Base-by-base conservation (phyloP, 306 rosid genomes). In the Lotus japonicus region DNA sequence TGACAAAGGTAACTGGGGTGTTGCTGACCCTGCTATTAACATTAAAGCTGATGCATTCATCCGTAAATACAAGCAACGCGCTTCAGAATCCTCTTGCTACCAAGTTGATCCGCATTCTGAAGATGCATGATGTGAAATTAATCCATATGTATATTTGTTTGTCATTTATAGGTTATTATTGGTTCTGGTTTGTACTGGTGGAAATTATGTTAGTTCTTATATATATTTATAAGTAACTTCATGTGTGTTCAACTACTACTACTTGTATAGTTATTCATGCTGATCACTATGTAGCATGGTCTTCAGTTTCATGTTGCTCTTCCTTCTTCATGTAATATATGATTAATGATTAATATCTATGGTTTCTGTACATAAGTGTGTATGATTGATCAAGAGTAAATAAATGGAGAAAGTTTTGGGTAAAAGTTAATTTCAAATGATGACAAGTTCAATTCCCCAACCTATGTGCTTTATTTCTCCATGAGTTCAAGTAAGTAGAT, bases 21-120 rank as follows among this genome's bases (percentile, higher is more conserved):
- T 77, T 5, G 95, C 87, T 0, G 91, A 87, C 38, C 92, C 83
- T 3, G 74, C 49, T 26, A 86, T 89, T 73, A 82, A 92, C 46
- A 68, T 10, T 33, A 86, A 66, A 68, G 95, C 92, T 14, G 77
- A 62, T 9, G 89, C 63, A 51, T 87, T 72, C 77, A 83, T 92
- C 57, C 63, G 23, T 12, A 10, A 64, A 38, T 79, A 3, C 82
- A 74, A 62, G 79, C 68, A 57, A 74, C 77, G 84, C 51, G 74
- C n/a, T 68, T 80, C 71, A 44, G 89, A 82, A 49, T 63, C 89
- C 7, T 65, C 28, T 57, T 48, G 50, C 83, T 54, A 39, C 72
- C 79, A 81, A 60, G 3, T 79, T 67, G 72, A 73, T 26, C 79
- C 74, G 0, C 9, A 48, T 42, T 46, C 66, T 1, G 33, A 35